These are phyloP conservation scores for Violaceomyces palustris DNA, from an alignment of 1,284 basidiomycete genomes.

Conservation along the genomic window DNA sequence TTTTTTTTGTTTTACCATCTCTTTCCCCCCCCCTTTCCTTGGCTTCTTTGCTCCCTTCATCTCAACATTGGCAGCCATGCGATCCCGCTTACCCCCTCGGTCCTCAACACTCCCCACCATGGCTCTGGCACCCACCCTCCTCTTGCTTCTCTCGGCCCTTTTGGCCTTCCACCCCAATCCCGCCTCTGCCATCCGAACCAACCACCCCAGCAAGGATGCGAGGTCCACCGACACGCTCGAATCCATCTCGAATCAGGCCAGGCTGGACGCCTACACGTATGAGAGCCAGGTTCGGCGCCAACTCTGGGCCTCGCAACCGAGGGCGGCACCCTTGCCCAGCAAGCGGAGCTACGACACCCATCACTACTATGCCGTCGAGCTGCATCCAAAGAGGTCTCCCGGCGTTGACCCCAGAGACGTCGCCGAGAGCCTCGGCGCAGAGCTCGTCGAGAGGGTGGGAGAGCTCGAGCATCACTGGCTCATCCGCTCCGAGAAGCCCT, in stretches of 20 bases:
- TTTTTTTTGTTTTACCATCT: too few species aligned
- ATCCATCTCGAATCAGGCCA: not conserved
- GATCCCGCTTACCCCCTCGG: not conserved
- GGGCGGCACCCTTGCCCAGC: conserved; percentile 27
- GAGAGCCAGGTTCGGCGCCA: conserved; percentile 1
- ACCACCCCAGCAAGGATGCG: conserved; percentile 1
- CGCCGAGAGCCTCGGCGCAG: conserved; percentile 65
- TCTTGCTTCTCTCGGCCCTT: conserved; percentile 16
- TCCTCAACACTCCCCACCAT: conserved; percentile 6
- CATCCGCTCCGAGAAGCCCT: conserved; percentile 60
- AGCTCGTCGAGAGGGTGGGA: conserved; percentile 82
- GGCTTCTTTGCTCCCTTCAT: not conserved
- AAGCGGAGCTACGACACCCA: conserved; percentile 66
- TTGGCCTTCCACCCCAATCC: conserved; percentile 6
- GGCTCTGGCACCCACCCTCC: conserved; percentile 11
- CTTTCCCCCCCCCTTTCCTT: not conserved
- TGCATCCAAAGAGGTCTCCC: conserved; percentile 59
- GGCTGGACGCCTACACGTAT: conserved; percentile 1
- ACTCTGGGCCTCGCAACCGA: conserved; percentile 22
- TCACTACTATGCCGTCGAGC: conserved; percentile 83
- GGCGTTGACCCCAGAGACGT: conserved; percentile 54
- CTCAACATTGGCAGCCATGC: not conserved
- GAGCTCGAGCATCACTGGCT: conserved; percentile 80
- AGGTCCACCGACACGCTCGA: conserved; percentile 2
- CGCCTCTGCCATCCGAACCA: conserved; percentile 3